These are phyloP conservation scores for Aspergillus indologenus DNA, from an alignment of 495 filamentous ascomycete species.

Conservation along the genomic window DNA sequence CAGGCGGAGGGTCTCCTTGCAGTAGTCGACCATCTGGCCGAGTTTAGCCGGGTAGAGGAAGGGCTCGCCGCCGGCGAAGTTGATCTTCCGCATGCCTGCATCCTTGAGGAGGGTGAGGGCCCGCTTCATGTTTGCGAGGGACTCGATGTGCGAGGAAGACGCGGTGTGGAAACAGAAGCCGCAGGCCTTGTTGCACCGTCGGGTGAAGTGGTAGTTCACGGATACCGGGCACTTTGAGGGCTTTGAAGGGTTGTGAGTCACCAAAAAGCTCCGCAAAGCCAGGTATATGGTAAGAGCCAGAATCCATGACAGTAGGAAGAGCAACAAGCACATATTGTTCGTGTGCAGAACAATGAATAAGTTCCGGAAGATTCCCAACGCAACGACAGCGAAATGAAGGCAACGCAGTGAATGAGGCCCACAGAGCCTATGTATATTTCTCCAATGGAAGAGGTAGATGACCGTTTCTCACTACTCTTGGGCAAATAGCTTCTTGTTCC, in stretches of 20 bases:
- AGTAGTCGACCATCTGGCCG: constrained; percentile 45
- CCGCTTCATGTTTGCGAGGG: constrained; percentile 36
- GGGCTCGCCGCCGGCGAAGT: constrained; percentile 60
- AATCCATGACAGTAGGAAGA: no score
- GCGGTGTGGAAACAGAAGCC: constrained; percentile 60
- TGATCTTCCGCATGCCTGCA: constrained; percentile 57
- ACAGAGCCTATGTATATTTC: no score
- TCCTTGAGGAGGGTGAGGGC: constrained; percentile 40
- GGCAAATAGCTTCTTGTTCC: no score
- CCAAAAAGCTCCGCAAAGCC: no score
- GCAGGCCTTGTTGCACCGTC: constrained; percentile 51
- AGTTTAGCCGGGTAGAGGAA: constrained; percentile 52
- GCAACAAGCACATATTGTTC: no score
- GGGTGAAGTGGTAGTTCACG: constrained; percentile 49
- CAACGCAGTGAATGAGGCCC: no score
- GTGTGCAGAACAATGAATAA: no score
- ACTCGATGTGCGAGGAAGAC: constrained; percentile 39
- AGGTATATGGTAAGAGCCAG: no score
- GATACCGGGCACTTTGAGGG: constrained; percentile 25
- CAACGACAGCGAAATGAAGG: no score
- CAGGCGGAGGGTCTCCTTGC: constrained; percentile 48
- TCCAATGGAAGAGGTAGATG: no score
- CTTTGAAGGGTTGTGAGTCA: neutral
- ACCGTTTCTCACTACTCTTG: no score
- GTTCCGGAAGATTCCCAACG: no score